These are phyloP conservation scores for Bassia scoparia DNA, from an alignment of 148 eudicot species.

Conservation along the genomic window DNA sequence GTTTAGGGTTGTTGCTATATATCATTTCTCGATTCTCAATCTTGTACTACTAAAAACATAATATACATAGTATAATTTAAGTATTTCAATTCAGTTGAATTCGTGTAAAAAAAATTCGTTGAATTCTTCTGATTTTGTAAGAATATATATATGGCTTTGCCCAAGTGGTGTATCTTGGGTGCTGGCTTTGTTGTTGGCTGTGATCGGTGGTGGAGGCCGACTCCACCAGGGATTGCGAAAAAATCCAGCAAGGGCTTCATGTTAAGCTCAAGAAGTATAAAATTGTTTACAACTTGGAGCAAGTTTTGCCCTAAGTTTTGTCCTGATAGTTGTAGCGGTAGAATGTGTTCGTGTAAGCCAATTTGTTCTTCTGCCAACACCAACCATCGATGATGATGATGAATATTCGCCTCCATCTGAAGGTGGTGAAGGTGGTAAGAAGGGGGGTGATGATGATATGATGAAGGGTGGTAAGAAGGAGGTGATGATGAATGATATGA, in stretches of 20 bases:
- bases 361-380: slow-evolving; percentile 30
- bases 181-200: slow-evolving; percentile 28
- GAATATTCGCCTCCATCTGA: background rate
- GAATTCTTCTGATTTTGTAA: too few relatives aligned
- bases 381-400: background rate
- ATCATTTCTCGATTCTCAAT: slow-evolving; percentile 5
- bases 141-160: slow-evolving; percentile 27
- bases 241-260: slow-evolving; percentile 40
- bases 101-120: too few relatives aligned
- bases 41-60: background rate
- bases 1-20: background rate
- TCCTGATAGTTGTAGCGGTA: slow-evolving; percentile 44
- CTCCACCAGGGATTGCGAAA: slow-evolving; percentile 52
- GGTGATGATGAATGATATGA: background rate
- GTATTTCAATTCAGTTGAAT: too few relatives aligned
- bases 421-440: background rate
- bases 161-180: slow-evolving; percentile 30
- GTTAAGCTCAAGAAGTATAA: slow-evolving; percentile 42
- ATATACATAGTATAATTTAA: background rate
- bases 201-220: slow-evolving; percentile 21
- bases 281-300: slow-evolving; percentile 44
- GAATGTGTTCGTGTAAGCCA: slow-evolving; percentile 58
- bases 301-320: slow-evolving; percentile 62
- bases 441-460: background rate
- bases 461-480: background rate